These are phyloP conservation scores for Buxus sempervirens DNA, from an alignment of 164 flowering plant species.

Conservation along the genomic window DNA sequence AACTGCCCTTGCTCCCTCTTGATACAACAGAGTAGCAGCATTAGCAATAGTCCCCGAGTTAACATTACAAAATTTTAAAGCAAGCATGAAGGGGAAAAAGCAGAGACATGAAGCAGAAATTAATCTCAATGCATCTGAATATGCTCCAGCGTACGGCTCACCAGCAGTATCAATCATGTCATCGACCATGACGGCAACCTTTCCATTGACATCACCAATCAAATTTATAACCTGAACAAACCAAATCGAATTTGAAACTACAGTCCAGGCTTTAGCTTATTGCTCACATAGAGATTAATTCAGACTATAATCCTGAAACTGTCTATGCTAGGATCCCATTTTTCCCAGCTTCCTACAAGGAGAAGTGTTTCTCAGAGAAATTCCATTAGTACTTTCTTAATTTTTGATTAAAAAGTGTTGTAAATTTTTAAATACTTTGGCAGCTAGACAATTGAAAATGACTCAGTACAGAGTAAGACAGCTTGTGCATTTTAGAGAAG, in stretches of 20 bases:
- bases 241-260: neutral
- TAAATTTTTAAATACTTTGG: too few relatives aligned
- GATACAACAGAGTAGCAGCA: constrained; percentile 70
- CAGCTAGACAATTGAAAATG: too few relatives aligned
- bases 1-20: constrained; percentile 84
- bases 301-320: neutral
- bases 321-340: neutral
- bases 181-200: constrained; percentile 71
- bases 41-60: constrained; percentile 68
- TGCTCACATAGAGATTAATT: neutral
- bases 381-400: too few relatives aligned
- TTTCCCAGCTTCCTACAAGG: too few relatives aligned
- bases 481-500: too few relatives aligned
- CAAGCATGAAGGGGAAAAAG: neutral
- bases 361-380: too few relatives aligned
- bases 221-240: constrained; percentile 49
- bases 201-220: constrained; percentile 65
- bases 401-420: too few relatives aligned
- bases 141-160: constrained; percentile 16
- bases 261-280: neutral
- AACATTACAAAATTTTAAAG: neutral
- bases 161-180: constrained; percentile 79
- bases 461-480: too few relatives aligned
- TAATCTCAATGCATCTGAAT: neutral
- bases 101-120: neutral